These are phyloP conservation scores for Diaporthe citri DNA, from an alignment of 2,329 filamentous ascomycete species.

Conservation along the genomic window DNA sequence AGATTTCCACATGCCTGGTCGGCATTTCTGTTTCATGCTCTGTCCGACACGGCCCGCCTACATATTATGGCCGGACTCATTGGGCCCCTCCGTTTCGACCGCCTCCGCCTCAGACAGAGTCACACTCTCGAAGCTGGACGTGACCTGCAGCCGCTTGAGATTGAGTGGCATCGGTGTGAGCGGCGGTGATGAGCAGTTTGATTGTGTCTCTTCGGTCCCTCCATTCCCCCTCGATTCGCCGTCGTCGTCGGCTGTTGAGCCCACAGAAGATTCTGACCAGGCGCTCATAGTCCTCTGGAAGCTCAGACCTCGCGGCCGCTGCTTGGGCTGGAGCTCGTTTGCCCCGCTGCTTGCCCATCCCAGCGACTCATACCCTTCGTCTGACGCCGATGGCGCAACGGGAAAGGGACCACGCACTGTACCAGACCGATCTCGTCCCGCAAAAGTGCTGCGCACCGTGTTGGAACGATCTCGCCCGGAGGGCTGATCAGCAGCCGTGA, in stretches of 20 bases:
- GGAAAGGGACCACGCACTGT: conserved; percentile 14
- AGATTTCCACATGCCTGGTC: background rate
- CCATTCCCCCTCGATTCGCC: background rate
- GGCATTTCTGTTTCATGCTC: background rate
- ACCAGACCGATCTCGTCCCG: conserved; percentile 2
- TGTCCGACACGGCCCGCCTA: background rate
- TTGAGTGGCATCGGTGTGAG: conserved; percentile 14
- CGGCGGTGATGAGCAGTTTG: conserved; percentile 11
- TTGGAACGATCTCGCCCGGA: conserved; percentile 6
- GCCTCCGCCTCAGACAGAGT: conserved; percentile 10
- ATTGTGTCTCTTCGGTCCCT: background rate
- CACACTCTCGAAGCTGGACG: conserved; percentile 32
- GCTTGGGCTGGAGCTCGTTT: conserved; percentile 15
- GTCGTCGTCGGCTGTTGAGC: conserved; percentile 2
- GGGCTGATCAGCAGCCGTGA: conserved; percentile 2
- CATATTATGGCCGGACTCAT: background rate
- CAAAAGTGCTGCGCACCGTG: background rate
- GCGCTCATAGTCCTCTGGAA: conserved; percentile 33
- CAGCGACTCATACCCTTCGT: conserved; percentile 32
- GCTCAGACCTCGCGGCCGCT: conserved; percentile 6
- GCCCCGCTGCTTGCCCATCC: conserved; percentile 16
- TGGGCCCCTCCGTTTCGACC: background rate
- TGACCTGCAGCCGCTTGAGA: conserved; percentile 17
- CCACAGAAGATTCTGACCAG: conserved; percentile 25
- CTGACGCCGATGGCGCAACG: conserved; percentile 16